Evolutionary conservation across 129 eudicot species (phyloP).

Genomic region (Kitagawia praeruptora): DNA sequence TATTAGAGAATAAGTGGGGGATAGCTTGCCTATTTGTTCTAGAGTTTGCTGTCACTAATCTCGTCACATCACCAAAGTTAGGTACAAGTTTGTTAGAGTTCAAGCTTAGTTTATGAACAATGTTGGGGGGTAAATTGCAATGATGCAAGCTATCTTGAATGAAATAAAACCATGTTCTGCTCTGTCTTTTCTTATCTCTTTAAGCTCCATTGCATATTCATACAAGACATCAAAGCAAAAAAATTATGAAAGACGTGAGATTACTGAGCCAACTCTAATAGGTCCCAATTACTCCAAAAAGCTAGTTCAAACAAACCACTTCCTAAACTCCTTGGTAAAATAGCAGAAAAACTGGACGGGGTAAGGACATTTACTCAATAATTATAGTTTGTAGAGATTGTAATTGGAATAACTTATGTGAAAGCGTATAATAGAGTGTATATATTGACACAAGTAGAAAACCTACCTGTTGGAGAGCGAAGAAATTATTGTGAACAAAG

Average conservation of each 20-base stretch:
- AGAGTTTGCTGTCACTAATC: too few species aligned
- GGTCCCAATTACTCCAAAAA: neutral
- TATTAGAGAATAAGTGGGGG: too few species aligned
- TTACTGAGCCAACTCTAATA: neutral
- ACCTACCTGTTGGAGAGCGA: slow-evolving; percentile 55
- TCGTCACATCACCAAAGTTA: too few species aligned
- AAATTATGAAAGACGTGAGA: neutral
- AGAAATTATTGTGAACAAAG: too few species aligned
- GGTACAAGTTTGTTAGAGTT: too few species aligned
- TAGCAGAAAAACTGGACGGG: neutral
- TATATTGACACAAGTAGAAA: neutral
- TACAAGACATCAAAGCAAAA: neutral
- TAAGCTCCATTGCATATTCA: too few species aligned
- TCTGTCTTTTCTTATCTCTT: too few species aligned
- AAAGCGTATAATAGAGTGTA: neutral
- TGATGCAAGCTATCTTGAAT: too few species aligned
- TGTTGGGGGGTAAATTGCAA: too few species aligned
- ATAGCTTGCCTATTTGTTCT: too few species aligned
- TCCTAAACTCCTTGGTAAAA: neutral
- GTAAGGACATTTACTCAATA: neutral
- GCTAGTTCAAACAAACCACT: neutral
- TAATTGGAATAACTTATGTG: neutral
- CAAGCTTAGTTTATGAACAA: too few species aligned
- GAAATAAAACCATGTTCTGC: too few species aligned
- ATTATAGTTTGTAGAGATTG: neutral